Evolutionary conservation across 192 early-diverging fungal genomes (phyloP), one percentile per base, ranked within the genome.

Genomic region (Pilaira anomala): DNA sequence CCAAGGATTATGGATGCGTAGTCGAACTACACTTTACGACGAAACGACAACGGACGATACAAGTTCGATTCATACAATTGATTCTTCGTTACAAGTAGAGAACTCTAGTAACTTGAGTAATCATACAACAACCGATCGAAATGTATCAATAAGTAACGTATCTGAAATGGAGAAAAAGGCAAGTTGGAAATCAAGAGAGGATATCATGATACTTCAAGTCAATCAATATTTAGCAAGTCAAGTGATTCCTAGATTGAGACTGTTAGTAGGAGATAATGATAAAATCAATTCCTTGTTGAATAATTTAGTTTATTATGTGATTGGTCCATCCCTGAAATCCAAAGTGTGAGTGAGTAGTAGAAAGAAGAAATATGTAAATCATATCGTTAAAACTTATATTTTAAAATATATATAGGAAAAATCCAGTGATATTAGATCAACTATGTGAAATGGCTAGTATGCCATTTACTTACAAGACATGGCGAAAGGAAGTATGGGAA

Each of bases 301-400:
- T 13, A 93, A 91, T 63, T 29, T 93, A n/a, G 83, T 93, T 68
- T 92, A 95, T 64, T 93, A 93, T 76, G 80, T 90, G 24, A 79
- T 93, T 24, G 81, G 73, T 0, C 91, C 92, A 22, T 71, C 75
- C 12, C 63, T 95, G 7, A 88, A 87, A 62, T 81, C 80, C 21
- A 78, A 80, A 7, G 65, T 30, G 76, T 75, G 65, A 56, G 44
- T 40, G 39, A 40, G 12, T 8, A 40, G 48, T 5, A 22, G 18
- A 9, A 49, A 18, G 5, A 7, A 7, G n/a, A 9, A 6, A 49
- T 18, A 16, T 49, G 18, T 9, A 16, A 22, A 16, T 16, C n/a
- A n/a, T n/a, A n/a, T n/a, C n/a, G n/a, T n/a, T n/a, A n/a, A 16
- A 19, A 52, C 26, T 51, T 51, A 13, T 25, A 3, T 19, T 51